These are phyloP conservation scores for Trypanosoma congolense DNA, from an alignment of 208 protist genomes.

Conservation along the genomic window DNA sequence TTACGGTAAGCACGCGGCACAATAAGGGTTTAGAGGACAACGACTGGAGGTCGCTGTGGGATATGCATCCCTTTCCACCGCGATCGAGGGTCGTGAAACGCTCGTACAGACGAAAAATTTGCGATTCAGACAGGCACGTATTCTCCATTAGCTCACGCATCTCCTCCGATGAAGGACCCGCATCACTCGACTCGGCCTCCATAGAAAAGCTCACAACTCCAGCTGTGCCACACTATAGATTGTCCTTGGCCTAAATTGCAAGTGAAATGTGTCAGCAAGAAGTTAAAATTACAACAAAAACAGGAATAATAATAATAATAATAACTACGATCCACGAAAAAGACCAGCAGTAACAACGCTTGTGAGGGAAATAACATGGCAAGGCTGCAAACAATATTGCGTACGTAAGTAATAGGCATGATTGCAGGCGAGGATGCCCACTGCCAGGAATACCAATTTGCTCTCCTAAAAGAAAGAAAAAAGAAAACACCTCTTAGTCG, in stretches of 20 bases:
- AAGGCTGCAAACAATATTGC: too few species aligned
- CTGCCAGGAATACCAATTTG: too few species aligned
- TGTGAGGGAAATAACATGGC: too few species aligned
- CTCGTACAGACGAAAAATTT: constrained; percentile 82
- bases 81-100: constrained; percentile 82
- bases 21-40: constrained; percentile 85
- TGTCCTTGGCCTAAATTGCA: too few species aligned
- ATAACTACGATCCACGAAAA: too few species aligned
- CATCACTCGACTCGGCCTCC: constrained; percentile 1
- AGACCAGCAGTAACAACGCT: too few species aligned
- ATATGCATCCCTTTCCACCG: constrained; percentile 63
- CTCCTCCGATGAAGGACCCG: constrained; percentile 44
- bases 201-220: not conserved
- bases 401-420: too few species aligned
- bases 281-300: too few species aligned
- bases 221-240: too few species aligned
- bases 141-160: constrained; percentile 55
- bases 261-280: too few species aligned
- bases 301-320: too few species aligned
- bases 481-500: not conserved
- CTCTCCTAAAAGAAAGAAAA: not conserved
- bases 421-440: too few species aligned
- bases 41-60: constrained; percentile 55
- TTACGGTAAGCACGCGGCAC: constrained; percentile 72
- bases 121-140: constrained; percentile 75